Evolutionary conservation across 2,329 filamentous ascomycete species (phyloP), one percentile per base, ranked within the genome.

Genomic region (Pestalotiopsis sp.): DNA sequence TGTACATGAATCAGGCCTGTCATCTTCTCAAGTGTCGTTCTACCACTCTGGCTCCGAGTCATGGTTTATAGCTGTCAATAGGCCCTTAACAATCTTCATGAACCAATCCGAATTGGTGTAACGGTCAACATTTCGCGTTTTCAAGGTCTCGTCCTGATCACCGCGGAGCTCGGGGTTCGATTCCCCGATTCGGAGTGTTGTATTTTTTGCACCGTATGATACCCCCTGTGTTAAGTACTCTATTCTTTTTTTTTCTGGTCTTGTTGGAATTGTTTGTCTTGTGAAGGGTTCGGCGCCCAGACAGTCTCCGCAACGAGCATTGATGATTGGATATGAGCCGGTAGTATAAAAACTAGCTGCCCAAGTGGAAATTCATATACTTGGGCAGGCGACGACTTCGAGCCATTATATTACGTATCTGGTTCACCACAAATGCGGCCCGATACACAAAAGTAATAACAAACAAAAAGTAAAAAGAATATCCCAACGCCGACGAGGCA

Each of bases 151-250:
- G 12, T 62, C 27, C 59, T 38, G 14, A 62, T 5, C 17, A 6
- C 69, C 69, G 69, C 39, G 66, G 62, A 66, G 69, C 69, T 68
- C 69, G 69, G 69, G 69, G 69, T 70, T 70, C 69, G 69, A 70
- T 70, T 70, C 69, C 69, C 69, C 69, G 69, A 66, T 66, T 64
- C 67, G 69, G 69, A 70, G 69, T 41, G 31, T 38, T 38, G 9
- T 20, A 2, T 6, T 59, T 39, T 61, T 27, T 52, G 45, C n/a
- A 52, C 7, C 31, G 6, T 5, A 36, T 6, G 2, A 36, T 36
- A 23, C 17, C n/a, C n/a, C n/a, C 56, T 59, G 17, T 59, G 56
- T 23, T 13, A 25, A 23, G 4, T 20, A 13, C 7, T 20, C 5
- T n/a, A n/a, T 41, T 20, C 39, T 38, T 25, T 25, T 57, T 20